Percentiles rank a stretch among this genome's conserved stretches.
Conservation (phyloP, 192 early-diverging fungal genomes). For the Thamnidium elegans region DNA sequence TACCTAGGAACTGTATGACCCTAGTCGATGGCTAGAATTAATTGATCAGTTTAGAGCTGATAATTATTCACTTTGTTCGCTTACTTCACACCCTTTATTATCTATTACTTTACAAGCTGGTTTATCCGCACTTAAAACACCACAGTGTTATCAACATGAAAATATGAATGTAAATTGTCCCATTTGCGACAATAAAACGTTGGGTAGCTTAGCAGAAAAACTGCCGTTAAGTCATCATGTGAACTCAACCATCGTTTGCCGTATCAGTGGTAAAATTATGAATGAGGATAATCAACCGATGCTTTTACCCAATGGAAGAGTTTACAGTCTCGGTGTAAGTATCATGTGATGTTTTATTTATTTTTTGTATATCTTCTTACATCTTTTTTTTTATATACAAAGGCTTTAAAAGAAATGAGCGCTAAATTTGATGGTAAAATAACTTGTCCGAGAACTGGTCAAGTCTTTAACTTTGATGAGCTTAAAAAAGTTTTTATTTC, state of each 20-base stretch:
- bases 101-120: conserved; percentile 92
- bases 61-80: conserved; percentile 84
- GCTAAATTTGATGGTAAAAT: conserved; percentile 63
- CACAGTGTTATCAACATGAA: conserved; percentile 70
- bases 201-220: conserved; percentile 79
- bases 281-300: conserved; percentile 96
- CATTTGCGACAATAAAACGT: conserved; percentile 80
- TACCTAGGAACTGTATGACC: conserved; percentile 62
- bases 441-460: conserved; percentile 69
- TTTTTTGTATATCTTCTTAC: neutral
- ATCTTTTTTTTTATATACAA: no score
- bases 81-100: conserved; percentile 86
- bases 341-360: neutral
- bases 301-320: conserved; percentile 93
- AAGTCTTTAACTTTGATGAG: conserved; percentile 50
- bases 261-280: conserved; percentile 90
- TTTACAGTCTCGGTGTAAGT: conserved; percentile 82
- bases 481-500: conserved; percentile 80
- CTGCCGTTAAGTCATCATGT: conserved; percentile 93
- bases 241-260: conserved; percentile 92
- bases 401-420: conserved; percentile 72
- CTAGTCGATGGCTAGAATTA: conserved; percentile 73
- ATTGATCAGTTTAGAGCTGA: conserved; percentile 79
- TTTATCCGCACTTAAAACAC: conserved; percentile 90
- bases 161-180: conserved; percentile 94